Conservation (phyloP, 805 yeast species). For the Candida maris region DNA sequence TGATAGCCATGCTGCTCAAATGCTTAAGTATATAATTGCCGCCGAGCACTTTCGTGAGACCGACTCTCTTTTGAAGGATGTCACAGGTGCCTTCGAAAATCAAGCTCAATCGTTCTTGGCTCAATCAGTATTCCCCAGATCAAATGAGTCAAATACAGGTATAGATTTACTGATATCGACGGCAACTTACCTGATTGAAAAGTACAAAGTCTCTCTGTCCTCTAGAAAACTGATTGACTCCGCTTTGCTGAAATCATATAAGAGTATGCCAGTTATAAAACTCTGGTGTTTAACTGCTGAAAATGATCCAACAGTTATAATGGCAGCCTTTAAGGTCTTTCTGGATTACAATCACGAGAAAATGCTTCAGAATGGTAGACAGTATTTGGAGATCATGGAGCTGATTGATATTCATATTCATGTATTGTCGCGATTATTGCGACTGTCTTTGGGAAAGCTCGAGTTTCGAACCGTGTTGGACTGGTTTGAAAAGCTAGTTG, state of each 20-base stretch:
- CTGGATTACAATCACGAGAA: constrained; percentile 38
- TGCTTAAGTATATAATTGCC: constrained; percentile 18
- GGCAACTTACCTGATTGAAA: constrained; percentile 17
- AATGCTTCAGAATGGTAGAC: constrained; percentile 32
- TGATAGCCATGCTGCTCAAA: constrained; percentile 4
- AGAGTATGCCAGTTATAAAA: constrained; percentile 38
- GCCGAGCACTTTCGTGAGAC: constrained; percentile 13
- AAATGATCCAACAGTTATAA: constrained; percentile 20
- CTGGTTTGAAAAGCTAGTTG: constrained; percentile 16
- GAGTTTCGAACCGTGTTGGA: constrained; percentile 15
- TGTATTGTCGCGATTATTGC: constrained; percentile 15
- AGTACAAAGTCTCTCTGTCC: constrained; percentile 13
- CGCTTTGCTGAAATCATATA: constrained; percentile 44
- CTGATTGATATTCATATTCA: constrained; percentile 20
- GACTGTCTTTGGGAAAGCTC: constrained; percentile 6
- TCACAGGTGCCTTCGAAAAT: constrained; percentile 7
- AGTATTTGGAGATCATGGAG: constrained; percentile 36
- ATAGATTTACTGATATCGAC: constrained; percentile 34
- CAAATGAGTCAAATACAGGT: constrained; percentile 32
- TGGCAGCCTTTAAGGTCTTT: constrained; percentile 38
- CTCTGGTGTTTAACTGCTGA: constrained; percentile 30
- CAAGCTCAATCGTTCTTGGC: constrained; percentile 16
- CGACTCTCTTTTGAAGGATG: background rate
- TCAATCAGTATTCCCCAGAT: constrained; percentile 40
- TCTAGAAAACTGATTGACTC: constrained; percentile 27